Evolutionary conservation across 495 filamentous ascomycete species (phyloP).

Genomic region (Gamarada debralockiae): DNA sequence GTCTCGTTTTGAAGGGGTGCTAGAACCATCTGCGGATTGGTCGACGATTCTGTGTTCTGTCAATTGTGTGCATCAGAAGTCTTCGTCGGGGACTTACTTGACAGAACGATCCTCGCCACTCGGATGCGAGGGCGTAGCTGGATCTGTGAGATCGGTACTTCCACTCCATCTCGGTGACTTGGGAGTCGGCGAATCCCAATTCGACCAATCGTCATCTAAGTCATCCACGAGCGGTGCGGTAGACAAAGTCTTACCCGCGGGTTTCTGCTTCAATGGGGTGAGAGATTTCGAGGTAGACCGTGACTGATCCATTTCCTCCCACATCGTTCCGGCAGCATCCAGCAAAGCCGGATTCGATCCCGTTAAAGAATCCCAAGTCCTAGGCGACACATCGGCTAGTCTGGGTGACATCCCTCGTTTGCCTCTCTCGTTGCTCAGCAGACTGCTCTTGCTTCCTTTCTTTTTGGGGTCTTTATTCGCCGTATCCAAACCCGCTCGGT

Average conservation of each 20-base stretch:
- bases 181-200: conserved; percentile 60
- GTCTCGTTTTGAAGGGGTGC: conserved; percentile 32
- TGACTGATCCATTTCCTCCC: conserved; percentile 14
- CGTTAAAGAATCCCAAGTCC: conserved; percentile 25
- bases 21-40: conserved; percentile 19
- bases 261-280: not conserved
- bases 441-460: conserved; percentile 33
- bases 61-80: conserved; percentile 5
- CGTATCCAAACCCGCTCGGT: conserved; percentile 33
- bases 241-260: not conserved
- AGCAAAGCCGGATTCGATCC: conserved; percentile 33
- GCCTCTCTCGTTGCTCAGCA: conserved; percentile 29
- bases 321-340: conserved; percentile 23
- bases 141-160: conserved; percentile 31
- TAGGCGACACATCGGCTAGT: conserved; percentile 19
- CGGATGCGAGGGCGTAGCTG: conserved; percentile 42
- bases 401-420: conserved; percentile 34
- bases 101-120: conserved; percentile 49
- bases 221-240: conserved; percentile 37
- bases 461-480: conserved; percentile 30
- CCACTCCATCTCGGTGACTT: conserved; percentile 47
- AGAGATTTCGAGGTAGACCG: not conserved
- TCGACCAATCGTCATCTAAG: conserved; percentile 68
- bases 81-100: conserved; percentile 39
- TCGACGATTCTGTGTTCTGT: conserved; percentile 41